Percentiles rank a stretch among this genome's conserved stretches.
phyloP scores from a whole-genome alignment of 106 monocot genomes.

The Triglochin maritima region DNA sequence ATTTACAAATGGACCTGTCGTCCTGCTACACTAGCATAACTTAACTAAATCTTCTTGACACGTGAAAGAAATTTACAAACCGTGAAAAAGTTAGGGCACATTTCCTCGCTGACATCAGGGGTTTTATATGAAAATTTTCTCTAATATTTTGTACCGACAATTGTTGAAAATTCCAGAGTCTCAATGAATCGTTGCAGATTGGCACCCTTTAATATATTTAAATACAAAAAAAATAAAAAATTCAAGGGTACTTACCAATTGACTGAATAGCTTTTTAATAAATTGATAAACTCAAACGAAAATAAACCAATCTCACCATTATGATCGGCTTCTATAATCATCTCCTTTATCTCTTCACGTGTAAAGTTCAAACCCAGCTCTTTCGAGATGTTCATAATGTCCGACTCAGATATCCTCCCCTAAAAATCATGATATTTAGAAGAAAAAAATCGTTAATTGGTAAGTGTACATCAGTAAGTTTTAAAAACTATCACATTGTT shows the following conservation, averaged over 20 bases:
- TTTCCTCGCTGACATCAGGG: background rate
- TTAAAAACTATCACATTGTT: conserved; percentile 51
- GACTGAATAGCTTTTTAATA: background rate
- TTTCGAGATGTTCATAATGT: conserved; percentile 55
- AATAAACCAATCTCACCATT: conserved; percentile 42
- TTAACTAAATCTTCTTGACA: too few relatives aligned
- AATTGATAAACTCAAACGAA: conserved; percentile 1
- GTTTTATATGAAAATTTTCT: background rate
- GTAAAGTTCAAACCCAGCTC: conserved; percentile 74
- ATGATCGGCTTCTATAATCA: conserved; percentile 68
- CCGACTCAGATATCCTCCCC: conserved; percentile 76
- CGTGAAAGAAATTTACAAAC: too few relatives aligned
- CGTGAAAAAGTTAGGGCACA: too few relatives aligned
- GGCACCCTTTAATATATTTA: too few relatives aligned
- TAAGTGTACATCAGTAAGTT: conserved; percentile 3
- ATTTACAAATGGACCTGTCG: too few relatives aligned
- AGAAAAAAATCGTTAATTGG: background rate
- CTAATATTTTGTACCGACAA: background rate
- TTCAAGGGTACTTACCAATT: background rate
- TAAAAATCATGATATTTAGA: conserved; percentile 14
- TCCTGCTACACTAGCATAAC: too few relatives aligned
- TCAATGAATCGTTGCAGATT: too few relatives aligned
- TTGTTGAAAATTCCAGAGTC: background rate
- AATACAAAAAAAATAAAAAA: background rate
- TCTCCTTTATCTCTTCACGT: conserved; percentile 64